phyloP scores from a whole-genome alignment of 805 yeast genomes.

The Pichia pseudocactophila region DNA sequence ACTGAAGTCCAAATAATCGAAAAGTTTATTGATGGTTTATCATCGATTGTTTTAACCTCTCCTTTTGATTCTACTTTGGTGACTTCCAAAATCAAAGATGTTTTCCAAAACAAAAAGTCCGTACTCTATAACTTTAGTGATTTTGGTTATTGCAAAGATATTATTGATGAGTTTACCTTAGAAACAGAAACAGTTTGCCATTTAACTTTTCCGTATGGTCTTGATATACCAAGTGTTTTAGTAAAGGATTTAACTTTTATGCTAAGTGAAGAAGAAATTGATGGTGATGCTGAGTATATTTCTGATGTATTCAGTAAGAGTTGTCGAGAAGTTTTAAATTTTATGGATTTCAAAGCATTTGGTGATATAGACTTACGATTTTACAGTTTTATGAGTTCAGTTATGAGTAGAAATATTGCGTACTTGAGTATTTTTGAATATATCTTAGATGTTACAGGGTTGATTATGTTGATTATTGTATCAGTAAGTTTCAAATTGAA shows the following conservation, averaged over 20 bases:
- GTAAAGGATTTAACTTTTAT: conserved; percentile 42
- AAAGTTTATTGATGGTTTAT: conserved; percentile 1
- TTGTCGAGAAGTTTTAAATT: conserved; percentile 28
- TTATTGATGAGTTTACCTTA: not conserved
- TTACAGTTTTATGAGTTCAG: conserved; percentile 3
- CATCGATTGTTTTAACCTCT: conserved; percentile 32
- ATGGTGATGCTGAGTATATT: conserved; percentile 29
- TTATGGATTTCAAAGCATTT: not conserved
- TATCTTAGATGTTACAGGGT: not conserved
- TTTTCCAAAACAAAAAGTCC: conserved; percentile 37
- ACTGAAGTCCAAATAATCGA: not conserved
- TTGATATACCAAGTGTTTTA: conserved; percentile 37
- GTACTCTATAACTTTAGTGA: conserved; percentile 37
- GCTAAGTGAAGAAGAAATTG: conserved; percentile 24
- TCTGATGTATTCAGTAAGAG: conserved; percentile 35
- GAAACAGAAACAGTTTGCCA: conserved; percentile 6
- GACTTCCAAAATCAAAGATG: conserved; percentile 20
- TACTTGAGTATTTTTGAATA: conserved; percentile 1
- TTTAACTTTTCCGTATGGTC: conserved; percentile 5
- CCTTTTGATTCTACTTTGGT: conserved; percentile 30
- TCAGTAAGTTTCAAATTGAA: conserved; percentile 4
- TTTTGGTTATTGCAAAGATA: conserved; percentile 39
- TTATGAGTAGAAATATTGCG: not conserved
- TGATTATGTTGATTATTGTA: conserved; percentile 1
- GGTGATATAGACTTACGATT: not conserved